Evolutionary conservation across 257 asterid genomes (phyloP), one percentile per base, ranked within the genome.

Genomic region (Solanum infundibuliforme): DNA sequence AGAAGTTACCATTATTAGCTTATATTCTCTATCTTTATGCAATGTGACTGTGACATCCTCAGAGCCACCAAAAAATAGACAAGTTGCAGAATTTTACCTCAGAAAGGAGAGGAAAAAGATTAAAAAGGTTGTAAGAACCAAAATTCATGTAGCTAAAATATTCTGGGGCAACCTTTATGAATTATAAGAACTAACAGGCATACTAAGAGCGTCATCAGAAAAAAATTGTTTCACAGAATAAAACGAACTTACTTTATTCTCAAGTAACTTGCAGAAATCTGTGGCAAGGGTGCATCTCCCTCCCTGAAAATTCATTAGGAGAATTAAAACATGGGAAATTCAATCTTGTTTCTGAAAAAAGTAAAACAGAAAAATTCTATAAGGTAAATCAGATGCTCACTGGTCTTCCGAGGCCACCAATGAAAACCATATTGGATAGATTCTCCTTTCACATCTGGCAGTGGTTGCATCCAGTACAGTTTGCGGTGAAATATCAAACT

Each of bases 361-460:
- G 68, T 75, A 11, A 87, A 55, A 18, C 36, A 74, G 69, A 73
- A 71, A 65, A 83, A 74, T 73, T 84, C 86, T 83, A 74, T 11
- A 38, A 66, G 35, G 35, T 69, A 55, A 77, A 76, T 86, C 89
- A 75, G 87, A 86, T 90, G 87, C 98, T 92, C 90, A 97, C 99
- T 91, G 94, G 82, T 94, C 95, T 85, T 93, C 96, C 31, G 95
- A 90, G 84, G 98, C 98, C 89, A 95, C 94, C 73, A 96, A 92
- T 5, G 99, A 94, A 91, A 97, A 96, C 99, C 99, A 97, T 87
- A 97, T 90, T 21, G 99, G 98, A 89, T 91, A 87, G 87, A 84
- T 91, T 92, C 90, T 93, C 91, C 93, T 89, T 72, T 94, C 97
- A 41, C 90, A 88, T 90, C 88, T 91, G 69, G 91, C 87, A 88